Base-by-base conservation (phyloP, 768 basidiomycete genomes). In the Tylopilus rubrobrunneus region DNA sequence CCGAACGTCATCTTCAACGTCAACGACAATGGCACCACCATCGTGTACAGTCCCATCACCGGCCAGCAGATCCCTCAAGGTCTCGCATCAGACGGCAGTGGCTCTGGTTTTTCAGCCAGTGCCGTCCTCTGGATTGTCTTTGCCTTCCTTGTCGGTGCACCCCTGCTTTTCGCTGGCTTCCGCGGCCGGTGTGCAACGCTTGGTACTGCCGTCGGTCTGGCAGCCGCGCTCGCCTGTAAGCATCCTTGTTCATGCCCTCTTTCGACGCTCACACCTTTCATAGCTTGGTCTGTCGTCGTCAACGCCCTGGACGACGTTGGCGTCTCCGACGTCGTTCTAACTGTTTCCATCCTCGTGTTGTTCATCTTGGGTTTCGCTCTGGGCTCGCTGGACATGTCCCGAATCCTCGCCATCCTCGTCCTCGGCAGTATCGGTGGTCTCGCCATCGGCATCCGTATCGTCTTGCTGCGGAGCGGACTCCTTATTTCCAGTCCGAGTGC, bases 81-180 rank as follows among this genome's bases (percentile, higher is more conserved):
- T 0, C 52, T 71, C 5, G 85, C 79, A 3, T 73, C 82, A 2
- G 86, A 87, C 61, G 86, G 84, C 8, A 73, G 78, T 29, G 85
- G 86, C 7, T 67, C 70, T 8, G 73, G 67, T 33, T 80, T 80
- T 58, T 71, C 75, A 45, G 52, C 70, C 2, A 67, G 81, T 23
- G 81, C 84, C 1, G 43, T 83, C 12, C 60, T 86, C 19, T 87
- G 86, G 86, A 76, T 85, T 9, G 70, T 60, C 8, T 84, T 82
- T 56, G 75, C 73, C 27, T 73, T 82, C 51, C 53, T 73, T 10
- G 56, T 83, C 48, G 86, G 86, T 19, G 36, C 70, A 6, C 83
- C 83, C 3, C 73, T 87, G 60, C 69, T 82, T 15, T 48, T 81
- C 4, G 79, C 73, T 0, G 86, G 86, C 37, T 74, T 87, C 45